Evolutionary conservation across 768 basidiomycete species (phyloP).

Genomic region (Myochromella boudieri): DNA sequence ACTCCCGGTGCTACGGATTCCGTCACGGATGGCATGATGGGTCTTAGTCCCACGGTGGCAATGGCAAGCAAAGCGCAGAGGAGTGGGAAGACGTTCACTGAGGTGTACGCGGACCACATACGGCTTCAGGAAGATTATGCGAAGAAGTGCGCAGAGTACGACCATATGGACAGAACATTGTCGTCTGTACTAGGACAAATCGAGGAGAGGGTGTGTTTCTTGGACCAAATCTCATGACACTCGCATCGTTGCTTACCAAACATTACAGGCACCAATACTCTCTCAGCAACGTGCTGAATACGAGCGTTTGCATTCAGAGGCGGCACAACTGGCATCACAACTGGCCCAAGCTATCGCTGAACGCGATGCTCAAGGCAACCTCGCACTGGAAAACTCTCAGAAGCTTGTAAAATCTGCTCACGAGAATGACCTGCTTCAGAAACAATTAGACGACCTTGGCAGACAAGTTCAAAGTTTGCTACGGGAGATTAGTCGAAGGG

Average conservation of each 20-base stretch:
- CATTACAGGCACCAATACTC: slow-evolving; percentile 77
- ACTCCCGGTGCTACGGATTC: slow-evolving; percentile 39
- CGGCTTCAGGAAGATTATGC: slow-evolving; percentile 80
- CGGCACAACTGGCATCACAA: slow-evolving; percentile 76
- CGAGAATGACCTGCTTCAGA: slow-evolving; percentile 69
- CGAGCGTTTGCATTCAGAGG: slow-evolving; percentile 78
- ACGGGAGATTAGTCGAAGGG: slow-evolving; percentile 76
- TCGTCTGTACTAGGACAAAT: slow-evolving; percentile 84
- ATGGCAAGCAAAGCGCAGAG: slow-evolving; percentile 82
- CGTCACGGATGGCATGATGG: slow-evolving; percentile 57
- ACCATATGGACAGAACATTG: slow-evolving; percentile 81
- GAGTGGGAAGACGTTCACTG: slow-evolving; percentile 87
- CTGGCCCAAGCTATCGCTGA: slow-evolving; percentile 73
- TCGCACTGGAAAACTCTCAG: slow-evolving; percentile 60
- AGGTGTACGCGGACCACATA: slow-evolving; percentile 91
- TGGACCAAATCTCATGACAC: slow-evolving; percentile 44
- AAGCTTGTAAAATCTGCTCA: slow-evolving; percentile 56
- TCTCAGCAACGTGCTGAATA: slow-evolving; percentile 90
- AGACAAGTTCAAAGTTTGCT: slow-evolving; percentile 81
- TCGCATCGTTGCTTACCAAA: not conserved
- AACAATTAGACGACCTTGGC: slow-evolving; percentile 80
- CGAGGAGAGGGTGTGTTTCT: slow-evolving; percentile 51
- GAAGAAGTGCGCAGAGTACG: slow-evolving; percentile 78
- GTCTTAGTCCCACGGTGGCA: slow-evolving; percentile 84
- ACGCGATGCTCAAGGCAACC: slow-evolving; percentile 61